Evolutionary conservation across 805 yeast species (phyloP).

Genomic region (Lachancea lanzarotensis): DNA sequence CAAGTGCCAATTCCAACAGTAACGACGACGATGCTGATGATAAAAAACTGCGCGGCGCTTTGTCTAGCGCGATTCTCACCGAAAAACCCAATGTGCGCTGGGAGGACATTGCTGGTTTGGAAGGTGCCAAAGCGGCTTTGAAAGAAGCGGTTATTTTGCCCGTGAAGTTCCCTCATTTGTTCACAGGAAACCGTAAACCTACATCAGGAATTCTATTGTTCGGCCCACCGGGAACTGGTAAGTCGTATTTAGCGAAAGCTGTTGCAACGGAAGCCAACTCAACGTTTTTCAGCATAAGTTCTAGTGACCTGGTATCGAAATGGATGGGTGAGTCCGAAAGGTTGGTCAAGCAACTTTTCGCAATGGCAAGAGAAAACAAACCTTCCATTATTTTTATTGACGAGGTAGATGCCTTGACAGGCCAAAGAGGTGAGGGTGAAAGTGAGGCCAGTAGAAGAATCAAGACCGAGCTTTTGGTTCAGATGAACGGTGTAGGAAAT

Average conservation of each 20-base stretch:
- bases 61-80: conserved; percentile 83
- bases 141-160: conserved; percentile 97
- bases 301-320: conserved; percentile 90
- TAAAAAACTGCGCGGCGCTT: conserved; percentile 82
- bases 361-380: conserved; percentile 93
- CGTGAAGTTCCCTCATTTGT: conserved; percentile 90
- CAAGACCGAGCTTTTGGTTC: conserved; percentile 91
- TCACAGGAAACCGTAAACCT: conserved; percentile 92
- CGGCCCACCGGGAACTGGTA: conserved; percentile 98
- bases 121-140: conserved; percentile 89
- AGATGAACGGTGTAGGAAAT: conserved; percentile 98
- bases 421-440: conserved; percentile 97
- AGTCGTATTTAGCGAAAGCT: conserved; percentile 93
- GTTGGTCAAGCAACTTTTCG: conserved; percentile 86
- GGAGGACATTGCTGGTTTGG: conserved; percentile 95
- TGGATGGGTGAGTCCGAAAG: conserved; percentile 99
- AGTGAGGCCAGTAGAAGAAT: conserved; percentile 94
- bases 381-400: conserved; percentile 96
- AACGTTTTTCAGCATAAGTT: conserved; percentile 92
- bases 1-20: conserved; percentile 50
- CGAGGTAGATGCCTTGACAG: conserved; percentile 96
- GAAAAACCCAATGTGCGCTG: conserved; percentile 91
- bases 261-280: conserved; percentile 98
- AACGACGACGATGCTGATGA: conserved; percentile 75
- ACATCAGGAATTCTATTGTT: conserved; percentile 81